A percentile compares a stretch with the other conserved stretches of the same genome.
phyloP scores from a whole-genome alignment of 257 asterid species.

The Euphrasia confusa region DNA sequence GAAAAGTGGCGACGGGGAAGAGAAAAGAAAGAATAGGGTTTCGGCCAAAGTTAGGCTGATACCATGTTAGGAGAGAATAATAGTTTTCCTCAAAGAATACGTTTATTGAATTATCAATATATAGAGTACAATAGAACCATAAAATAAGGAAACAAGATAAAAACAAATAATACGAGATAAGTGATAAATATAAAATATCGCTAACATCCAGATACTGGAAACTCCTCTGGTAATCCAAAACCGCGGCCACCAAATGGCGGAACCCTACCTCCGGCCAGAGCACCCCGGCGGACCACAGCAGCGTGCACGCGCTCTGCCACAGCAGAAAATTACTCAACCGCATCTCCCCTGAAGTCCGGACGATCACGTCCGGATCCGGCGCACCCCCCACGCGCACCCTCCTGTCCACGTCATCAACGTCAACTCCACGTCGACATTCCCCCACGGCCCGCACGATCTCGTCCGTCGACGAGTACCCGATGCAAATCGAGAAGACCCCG shows the following conservation, averaged over 20 bases:
- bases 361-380: constrained; percentile 69
- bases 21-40: no score
- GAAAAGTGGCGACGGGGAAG: no score
- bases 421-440: constrained; percentile 36
- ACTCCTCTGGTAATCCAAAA: constrained; percentile 59
- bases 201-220: constrained; percentile 36
- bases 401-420: constrained; percentile 43
- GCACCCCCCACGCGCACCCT: constrained; percentile 60
- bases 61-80: no score
- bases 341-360: constrained; percentile 74
- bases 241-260: constrained; percentile 50
- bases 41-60: no score
- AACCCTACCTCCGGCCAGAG: constrained; percentile 83
- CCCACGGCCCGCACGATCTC: constrained; percentile 62
- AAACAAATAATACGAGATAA: no score
- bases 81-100: no score
- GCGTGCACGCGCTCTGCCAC: constrained; percentile 68
- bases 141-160: no score
- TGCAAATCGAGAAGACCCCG: constrained; percentile 52
- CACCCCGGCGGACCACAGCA: constrained; percentile 53
- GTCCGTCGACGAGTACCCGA: constrained; percentile 77
- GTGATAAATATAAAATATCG: no score
- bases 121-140: no score
- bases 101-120: no score
- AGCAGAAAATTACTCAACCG: constrained; percentile 76